A percentile compares a stretch with the other conserved stretches of the same genome.
Evolutionary conservation across 2,329 filamentous ascomycete genomes (phyloP).

Genomic region (Neopestalotiopsis sp.): DNA sequence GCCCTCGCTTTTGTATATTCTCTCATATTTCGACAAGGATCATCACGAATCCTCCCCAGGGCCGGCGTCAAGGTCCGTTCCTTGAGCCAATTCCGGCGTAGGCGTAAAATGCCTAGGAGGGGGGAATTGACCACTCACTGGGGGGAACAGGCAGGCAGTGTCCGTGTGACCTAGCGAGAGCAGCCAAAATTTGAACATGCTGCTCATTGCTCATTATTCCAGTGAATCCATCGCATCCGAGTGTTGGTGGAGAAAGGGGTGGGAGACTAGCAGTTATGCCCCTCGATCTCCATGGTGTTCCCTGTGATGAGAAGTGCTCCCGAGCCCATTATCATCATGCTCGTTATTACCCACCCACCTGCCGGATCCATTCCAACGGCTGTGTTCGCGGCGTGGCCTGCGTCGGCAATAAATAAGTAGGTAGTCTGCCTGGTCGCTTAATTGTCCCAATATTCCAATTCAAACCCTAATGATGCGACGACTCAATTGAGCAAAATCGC

Average conservation of each 20-base stretch:
- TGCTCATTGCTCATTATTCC: not conserved
- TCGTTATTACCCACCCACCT: slow-evolving; percentile 1
- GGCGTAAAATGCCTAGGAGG: not conserved
- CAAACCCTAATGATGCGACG: not conserved
- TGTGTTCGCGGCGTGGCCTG: not conserved
- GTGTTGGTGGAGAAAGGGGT: slow-evolving; percentile 3
- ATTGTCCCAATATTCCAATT: not conserved
- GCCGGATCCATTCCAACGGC: not conserved
- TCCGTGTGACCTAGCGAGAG: not conserved
- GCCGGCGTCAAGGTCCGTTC: not conserved
- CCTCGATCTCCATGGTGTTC: slow-evolving; percentile 1
- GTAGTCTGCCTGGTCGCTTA: not conserved
- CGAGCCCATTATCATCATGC: not conserved
- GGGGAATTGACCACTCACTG: no score
- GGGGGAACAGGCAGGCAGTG: not conserved
- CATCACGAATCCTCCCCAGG: not conserved
- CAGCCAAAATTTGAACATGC: not conserved
- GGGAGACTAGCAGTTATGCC: not conserved
- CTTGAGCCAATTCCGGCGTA: not conserved
- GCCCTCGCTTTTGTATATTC: not conserved
- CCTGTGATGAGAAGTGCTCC: not conserved
- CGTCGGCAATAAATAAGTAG: not conserved
- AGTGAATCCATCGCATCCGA: not conserved
- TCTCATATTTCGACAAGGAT: not conserved
- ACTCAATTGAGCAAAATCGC: not conserved